Conservation (phyloP, 345 rosid genomes). For the Pugionium dolabratum region DNA sequence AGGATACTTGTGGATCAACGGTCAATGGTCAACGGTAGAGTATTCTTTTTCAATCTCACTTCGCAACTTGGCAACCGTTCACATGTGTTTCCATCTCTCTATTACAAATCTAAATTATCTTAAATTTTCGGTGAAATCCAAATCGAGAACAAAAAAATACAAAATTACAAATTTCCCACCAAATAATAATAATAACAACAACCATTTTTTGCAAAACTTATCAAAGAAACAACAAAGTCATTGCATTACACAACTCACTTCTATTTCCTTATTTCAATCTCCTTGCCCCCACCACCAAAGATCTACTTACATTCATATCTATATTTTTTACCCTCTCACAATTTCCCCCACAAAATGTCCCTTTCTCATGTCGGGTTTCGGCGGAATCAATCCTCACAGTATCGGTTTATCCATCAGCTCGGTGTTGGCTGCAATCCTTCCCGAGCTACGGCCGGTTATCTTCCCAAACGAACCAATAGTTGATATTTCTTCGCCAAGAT, state of each 20-base stretch:
- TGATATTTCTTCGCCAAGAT: conserved; percentile 82
- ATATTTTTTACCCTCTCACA: conserved; percentile 37
- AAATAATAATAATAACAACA: conserved; percentile 25
- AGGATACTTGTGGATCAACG: no score
- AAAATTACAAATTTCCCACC: neutral
- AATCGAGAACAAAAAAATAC: no score
- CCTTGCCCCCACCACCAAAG: conserved; percentile 22
- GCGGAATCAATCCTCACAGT: conserved; percentile 6
- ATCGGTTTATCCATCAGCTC: conserved; percentile 65
- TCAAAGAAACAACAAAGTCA: conserved; percentile 37
- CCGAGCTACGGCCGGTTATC: conserved; percentile 72
- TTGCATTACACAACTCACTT: conserved; percentile 21
- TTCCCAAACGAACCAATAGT: conserved; percentile 64
- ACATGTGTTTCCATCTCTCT: no score
- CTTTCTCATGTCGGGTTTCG: neutral
- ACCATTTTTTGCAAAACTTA: conserved; percentile 33
- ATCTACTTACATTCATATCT: conserved; percentile 32
- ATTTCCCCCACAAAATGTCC: conserved; percentile 10
- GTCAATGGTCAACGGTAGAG: no score
- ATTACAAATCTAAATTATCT: no score
- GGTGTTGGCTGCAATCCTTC: conserved; percentile 62
- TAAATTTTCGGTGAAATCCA: no score
- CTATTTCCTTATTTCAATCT: conserved; percentile 35
- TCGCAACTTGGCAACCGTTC: no score
- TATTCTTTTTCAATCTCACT: no score